Conservation (phyloP, 2,329 filamentous ascomycete genomes). For the Clonostachys solani region DNA sequence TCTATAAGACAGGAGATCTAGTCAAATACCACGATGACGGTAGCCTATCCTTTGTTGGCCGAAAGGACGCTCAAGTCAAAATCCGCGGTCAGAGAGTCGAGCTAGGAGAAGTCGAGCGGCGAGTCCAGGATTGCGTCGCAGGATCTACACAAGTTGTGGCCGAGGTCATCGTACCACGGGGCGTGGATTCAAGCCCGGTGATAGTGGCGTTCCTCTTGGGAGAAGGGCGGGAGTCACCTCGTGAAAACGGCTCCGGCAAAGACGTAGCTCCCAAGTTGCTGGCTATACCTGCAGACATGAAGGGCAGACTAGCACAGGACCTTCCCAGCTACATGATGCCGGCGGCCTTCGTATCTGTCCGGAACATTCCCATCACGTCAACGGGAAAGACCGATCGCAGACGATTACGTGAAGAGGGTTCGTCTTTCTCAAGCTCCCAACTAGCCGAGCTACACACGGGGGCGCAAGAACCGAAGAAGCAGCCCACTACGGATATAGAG, state of each 20-base stretch:
- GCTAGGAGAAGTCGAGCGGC: conserved; percentile 67
- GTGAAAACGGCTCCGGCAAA: too few relatives aligned
- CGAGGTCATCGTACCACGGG: neutral
- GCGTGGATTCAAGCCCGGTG: neutral
- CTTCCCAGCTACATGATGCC: conserved; percentile 5
- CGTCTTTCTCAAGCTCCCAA: conserved; percentile 3
- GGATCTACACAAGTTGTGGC: neutral
- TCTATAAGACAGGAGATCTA: conserved; percentile 81
- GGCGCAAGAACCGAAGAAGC: neutral
- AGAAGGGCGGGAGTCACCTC: too few relatives aligned
- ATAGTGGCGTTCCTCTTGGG: neutral
- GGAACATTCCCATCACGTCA: conserved; percentile 2
- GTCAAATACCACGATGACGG: conserved; percentile 76
- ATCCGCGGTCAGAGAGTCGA: conserved; percentile 77
- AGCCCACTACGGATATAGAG: conserved; percentile 3
- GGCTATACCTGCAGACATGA: neutral
- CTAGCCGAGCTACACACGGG: conserved; percentile 12
- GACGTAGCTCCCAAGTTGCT: neutral
- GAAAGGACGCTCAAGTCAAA: conserved; percentile 78
- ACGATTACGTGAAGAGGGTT: conserved; percentile 1
- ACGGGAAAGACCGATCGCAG: conserved; percentile 5
- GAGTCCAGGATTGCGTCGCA: conserved; percentile 3
- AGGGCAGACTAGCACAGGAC: neutral
- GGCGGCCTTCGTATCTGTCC: neutral
- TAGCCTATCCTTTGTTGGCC: conserved; percentile 66